Conservation (phyloP, 2,329 filamentous ascomycete species). For the Gliomastix tumulicola region DNA sequence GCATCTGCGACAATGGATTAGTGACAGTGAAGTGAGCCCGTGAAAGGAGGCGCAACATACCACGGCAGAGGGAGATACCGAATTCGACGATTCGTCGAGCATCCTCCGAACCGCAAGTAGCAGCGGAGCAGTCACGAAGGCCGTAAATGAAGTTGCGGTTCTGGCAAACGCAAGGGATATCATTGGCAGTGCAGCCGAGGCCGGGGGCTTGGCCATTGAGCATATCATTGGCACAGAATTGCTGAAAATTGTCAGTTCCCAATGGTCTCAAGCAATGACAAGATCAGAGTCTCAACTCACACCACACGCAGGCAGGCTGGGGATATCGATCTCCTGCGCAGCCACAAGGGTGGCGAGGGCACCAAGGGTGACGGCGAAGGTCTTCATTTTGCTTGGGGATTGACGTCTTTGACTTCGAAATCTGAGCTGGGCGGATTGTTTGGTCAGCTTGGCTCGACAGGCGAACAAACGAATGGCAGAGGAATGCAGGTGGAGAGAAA, state of each 20-base stretch:
- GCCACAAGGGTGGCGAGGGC: slow-evolving; percentile 29
- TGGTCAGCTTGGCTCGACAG: too few relatives aligned
- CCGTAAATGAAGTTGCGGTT: slow-evolving; percentile 40
- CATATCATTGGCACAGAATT: slow-evolving; percentile 44
- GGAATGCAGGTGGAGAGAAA: not conserved
- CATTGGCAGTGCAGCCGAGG: slow-evolving; percentile 35
- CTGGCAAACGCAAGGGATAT: slow-evolving; percentile 38
- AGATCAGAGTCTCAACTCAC: slow-evolving; percentile 33
- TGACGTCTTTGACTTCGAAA: too few relatives aligned
- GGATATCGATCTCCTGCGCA: slow-evolving; percentile 29
- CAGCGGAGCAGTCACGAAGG: slow-evolving; percentile 41
- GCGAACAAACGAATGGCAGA: too few relatives aligned
- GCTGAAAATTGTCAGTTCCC: too few relatives aligned
- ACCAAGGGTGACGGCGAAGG: slow-evolving; percentile 32
- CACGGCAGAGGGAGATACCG: slow-evolving; percentile 28
- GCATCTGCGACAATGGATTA: slow-evolving; percentile 11
- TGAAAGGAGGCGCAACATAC: not conserved
- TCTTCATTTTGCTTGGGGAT: slow-evolving; percentile 46
- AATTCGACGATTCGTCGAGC: slow-evolving; percentile 28
- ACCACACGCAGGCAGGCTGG: slow-evolving; percentile 40
- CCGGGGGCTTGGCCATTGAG: slow-evolving; percentile 26
- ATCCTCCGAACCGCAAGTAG: slow-evolving; percentile 29
- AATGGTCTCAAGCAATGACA: too few relatives aligned
- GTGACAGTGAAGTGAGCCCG: not conserved
- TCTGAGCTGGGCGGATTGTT: too few relatives aligned